phyloP scores from a whole-genome alignment of 2,329 filamentous ascomycete species.

The Davidsoniella virescens region DNA sequence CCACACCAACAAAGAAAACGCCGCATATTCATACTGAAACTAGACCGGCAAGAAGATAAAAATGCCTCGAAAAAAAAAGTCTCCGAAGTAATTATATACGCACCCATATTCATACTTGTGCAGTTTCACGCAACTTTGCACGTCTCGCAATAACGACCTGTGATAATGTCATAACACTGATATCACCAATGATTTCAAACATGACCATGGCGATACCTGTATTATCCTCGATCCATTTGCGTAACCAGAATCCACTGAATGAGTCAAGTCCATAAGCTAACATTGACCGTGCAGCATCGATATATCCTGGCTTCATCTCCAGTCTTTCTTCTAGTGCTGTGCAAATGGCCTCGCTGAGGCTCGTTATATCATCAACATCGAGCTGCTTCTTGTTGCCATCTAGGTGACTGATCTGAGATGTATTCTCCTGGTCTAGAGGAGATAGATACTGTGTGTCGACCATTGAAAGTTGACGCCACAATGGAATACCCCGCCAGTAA shows the following conservation, averaged over 20 bases:
- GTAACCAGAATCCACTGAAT: conserved; percentile 33
- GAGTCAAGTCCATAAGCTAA: conserved; percentile 36
- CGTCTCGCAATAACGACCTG: conserved; percentile 19
- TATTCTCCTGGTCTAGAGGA: too few species aligned
- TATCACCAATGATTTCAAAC: conserved; percentile 31
- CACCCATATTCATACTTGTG: too few species aligned
- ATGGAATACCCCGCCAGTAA: conserved; percentile 29
- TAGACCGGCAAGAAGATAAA: too few species aligned
- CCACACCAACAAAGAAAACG: too few species aligned
- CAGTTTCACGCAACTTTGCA: too few species aligned
- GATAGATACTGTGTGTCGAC: conserved; percentile 21
- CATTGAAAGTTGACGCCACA: conserved; percentile 23
- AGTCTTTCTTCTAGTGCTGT: conserved; percentile 21
- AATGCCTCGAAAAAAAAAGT: too few species aligned
- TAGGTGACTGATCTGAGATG: too few species aligned
- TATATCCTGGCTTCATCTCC: conserved; percentile 28
- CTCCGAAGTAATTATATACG: too few species aligned
- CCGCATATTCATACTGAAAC: too few species aligned
- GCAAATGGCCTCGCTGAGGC: conserved; percentile 19
- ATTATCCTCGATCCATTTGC: conserved; percentile 33
- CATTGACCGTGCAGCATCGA: conserved; percentile 26
- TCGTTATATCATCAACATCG: conserved; percentile 18
- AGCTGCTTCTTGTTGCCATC: conserved; percentile 11
- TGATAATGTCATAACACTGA: conserved; percentile 24
- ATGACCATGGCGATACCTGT: conserved; percentile 29